Base-by-base conservation (phyloP, 495 filamentous ascomycete species). In the Penicillium desertorum region DNA sequence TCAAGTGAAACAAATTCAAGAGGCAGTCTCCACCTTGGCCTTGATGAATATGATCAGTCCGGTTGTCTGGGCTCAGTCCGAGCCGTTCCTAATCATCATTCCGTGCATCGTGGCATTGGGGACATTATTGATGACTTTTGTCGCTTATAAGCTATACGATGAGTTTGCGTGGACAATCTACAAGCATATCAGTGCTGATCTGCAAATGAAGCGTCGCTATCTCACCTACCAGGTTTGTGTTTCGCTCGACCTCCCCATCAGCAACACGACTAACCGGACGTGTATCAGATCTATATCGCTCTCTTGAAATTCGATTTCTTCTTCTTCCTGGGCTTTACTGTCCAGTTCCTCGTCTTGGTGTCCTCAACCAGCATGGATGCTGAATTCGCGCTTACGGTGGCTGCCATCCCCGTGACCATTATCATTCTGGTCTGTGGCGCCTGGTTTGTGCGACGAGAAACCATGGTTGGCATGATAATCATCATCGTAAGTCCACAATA, bases 121-220 rank as follows among this genome's bases (percentile, higher is more conserved):
- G 8, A 91, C 88, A 3, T 36, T 92, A 20, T 65, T 86, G 46
- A 83, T 98, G 77, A 78, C 80, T 19, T 84, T 89, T 51, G 75
- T 94, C 52, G 87, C 92, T 5, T 96, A 92, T 85, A 95, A 96
- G 74, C 79, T 98, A 10, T 98, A 98, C 66, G 91, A 96, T 68
- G 95, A 98, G 70, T 98, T 98, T 71, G 92, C 94, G 4, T 98
- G 94, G 94, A 95, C 92, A 46, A 98, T 98, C 67, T 92, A 98
- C 72, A 98, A 98, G 78, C 92, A 96, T 71, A 98, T 98, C 75
- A 95, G 91, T 68, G 94, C 94, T 34, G 94, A 98, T 79, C 82
- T 98, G 67, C 86, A 89, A 62, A 91, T 98, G 88, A 98, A 96
- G 82, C 86, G 93, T 72, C 83, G 94, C 60, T 98, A 96, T 79